These are phyloP conservation scores for Myxozyma sirexii DNA, from an alignment of 805 yeast genomes.

Conservation along the genomic window DNA sequence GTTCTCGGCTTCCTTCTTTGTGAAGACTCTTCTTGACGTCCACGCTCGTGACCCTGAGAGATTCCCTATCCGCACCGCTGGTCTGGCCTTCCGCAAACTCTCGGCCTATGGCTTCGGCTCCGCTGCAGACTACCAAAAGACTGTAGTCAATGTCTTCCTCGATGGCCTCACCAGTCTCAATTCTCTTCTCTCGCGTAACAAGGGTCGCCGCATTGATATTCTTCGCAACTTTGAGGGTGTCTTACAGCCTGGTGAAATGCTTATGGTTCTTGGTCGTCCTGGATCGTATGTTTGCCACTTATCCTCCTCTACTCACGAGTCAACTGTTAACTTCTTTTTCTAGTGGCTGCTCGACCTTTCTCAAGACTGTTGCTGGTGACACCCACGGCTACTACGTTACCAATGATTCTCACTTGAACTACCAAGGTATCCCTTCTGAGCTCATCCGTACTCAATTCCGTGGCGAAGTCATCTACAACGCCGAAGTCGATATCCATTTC, in stretches of 20 bases:
- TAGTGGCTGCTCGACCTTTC: conserved; percentile 65
- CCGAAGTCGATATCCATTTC: conserved; percentile 65
- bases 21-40: conserved; percentile 57
- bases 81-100: conserved; percentile 60
- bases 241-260: conserved; percentile 64
- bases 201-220: conserved; percentile 38
- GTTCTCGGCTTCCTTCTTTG: conserved; percentile 65
- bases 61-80: conserved; percentile 61
- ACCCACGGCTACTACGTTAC: conserved; percentile 60
- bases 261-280: conserved; percentile 78
- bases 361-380: conserved; percentile 58
- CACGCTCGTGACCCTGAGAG: conserved; percentile 60
- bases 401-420: conserved; percentile 48
- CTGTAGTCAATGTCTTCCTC: conserved; percentile 52
- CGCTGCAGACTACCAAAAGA: conserved; percentile 67
- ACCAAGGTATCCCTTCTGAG: conserved; percentile 45
- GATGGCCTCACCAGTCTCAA: conserved; percentile 41
- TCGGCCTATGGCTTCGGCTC: conserved; percentile 66
- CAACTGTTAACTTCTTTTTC: conserved; percentile 39
- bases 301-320: neutral
- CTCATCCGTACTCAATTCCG: conserved; percentile 54
- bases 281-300: conserved; percentile 46
- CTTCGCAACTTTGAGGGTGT: conserved; percentile 58
- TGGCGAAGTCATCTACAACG: conserved; percentile 66
- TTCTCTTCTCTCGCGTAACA: conserved; percentile 33